Conservation (phyloP, 805 yeast genomes). For the Yamadazyma insecticola region DNA sequence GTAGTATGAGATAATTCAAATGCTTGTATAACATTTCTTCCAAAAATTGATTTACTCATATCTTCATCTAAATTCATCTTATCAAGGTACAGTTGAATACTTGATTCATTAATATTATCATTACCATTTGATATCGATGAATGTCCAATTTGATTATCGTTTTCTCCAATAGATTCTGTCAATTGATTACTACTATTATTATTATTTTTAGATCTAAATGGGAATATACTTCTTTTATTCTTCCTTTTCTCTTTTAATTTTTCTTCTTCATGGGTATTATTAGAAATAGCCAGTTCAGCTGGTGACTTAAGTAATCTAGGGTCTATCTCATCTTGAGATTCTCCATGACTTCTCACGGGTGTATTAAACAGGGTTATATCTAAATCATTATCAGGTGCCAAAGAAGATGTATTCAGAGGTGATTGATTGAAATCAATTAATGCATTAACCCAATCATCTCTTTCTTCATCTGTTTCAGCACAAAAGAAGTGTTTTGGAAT, state of each 20-base stretch:
- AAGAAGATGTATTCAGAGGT: constrained; percentile 1
- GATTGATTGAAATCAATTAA: constrained; percentile 29
- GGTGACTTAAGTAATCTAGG: constrained; percentile 8
- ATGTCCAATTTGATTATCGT: background rate
- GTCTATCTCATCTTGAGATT: constrained; percentile 13
- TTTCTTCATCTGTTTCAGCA: constrained; percentile 73
- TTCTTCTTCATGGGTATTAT: constrained; percentile 21
- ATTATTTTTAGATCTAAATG: constrained; percentile 35
- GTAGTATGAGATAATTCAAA: constrained; percentile 47
- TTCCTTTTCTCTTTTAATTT: no score
- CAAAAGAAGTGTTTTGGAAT: constrained; percentile 62
- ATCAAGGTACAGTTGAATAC: constrained; percentile 27
- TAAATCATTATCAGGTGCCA: background rate
- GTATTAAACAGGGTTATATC: constrained; percentile 1
- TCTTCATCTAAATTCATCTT: constrained; percentile 32
- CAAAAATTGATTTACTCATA: constrained; percentile 50
- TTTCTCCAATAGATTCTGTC: no score
- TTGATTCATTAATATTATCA: constrained; percentile 4
- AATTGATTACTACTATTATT: constrained; percentile 14
- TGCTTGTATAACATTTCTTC: constrained; percentile 54
- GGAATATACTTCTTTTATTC: constrained; percentile 59
- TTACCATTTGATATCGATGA: background rate
- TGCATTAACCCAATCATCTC: constrained; percentile 64
- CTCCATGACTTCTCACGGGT: constrained; percentile 3
- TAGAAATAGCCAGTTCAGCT: constrained; percentile 3